Evolutionary conservation across 176 grass and related monocot genomes (phyloP).

Genomic region (Oryza brachyantha): DNA sequence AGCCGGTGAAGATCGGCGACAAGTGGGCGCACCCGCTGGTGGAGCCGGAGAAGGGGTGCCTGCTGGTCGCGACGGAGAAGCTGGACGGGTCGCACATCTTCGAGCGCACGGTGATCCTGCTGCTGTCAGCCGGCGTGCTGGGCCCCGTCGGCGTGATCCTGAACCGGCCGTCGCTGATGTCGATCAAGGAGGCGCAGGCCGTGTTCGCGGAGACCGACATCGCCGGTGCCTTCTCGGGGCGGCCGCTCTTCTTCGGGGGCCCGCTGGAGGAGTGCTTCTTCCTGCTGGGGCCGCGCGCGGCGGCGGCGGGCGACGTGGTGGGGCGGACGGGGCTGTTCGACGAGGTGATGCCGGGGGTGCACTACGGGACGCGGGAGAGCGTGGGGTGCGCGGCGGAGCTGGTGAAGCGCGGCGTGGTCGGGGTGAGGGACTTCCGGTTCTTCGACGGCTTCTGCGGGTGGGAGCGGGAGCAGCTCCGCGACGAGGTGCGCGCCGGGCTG

Average conservation of each 20-base stretch:
- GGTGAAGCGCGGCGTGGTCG: conserved; percentile 66
- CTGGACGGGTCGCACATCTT: conserved; percentile 94
- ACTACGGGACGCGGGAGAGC: conserved; percentile 76
- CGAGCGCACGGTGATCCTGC: conserved; percentile 82
- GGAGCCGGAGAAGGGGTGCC: conserved; percentile 80
- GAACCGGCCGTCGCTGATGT: conserved; percentile 92
- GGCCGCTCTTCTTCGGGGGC: conserved; percentile 84
- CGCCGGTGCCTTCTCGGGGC: conserved; percentile 52
- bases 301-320: background rate
- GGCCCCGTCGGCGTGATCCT: conserved; percentile 83
- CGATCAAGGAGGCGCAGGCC: conserved; percentile 84
- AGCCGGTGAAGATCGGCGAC: conserved; percentile 21
- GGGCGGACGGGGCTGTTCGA: conserved; percentile 72
- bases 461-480: conserved; percentile 66
- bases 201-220: conserved; percentile 47
- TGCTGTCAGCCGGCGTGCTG: conserved; percentile 58
- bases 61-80: conserved; percentile 82
- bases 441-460: conserved; percentile 94
- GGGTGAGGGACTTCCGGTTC: conserved; percentile 68
- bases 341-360: conserved; percentile 77
- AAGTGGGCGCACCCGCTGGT: conserved; percentile 79
- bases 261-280: conserved; percentile 81
- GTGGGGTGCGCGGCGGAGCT: conserved; percentile 84
- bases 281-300: conserved; percentile 46
- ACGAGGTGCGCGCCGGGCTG: conserved; percentile 60